These are phyloP conservation scores for Brachypodium distachyon DNA, from an alignment of 202 grass and related monocot genomes.

Conservation along the genomic window DNA sequence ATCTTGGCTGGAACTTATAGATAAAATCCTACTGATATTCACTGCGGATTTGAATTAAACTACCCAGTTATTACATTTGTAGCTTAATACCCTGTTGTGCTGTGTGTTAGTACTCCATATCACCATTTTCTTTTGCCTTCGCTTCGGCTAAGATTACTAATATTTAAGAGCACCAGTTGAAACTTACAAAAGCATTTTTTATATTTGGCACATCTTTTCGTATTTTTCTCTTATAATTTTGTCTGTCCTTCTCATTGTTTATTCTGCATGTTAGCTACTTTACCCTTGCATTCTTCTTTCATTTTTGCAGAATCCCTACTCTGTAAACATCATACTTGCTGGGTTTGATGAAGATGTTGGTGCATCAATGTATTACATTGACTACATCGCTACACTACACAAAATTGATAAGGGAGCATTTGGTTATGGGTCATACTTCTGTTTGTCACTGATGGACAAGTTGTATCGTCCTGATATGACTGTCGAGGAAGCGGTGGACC, in stretches of 20 bases:
- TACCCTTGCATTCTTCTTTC: too few relatives aligned
- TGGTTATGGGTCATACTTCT: slow-evolving; percentile 75
- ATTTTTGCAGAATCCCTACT: slow-evolving; percentile 68
- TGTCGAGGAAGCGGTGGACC: slow-evolving; percentile 64
- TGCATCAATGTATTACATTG: slow-evolving; percentile 86
- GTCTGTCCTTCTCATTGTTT: background rate
- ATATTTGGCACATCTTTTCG: background rate
- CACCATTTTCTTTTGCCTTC: background rate
- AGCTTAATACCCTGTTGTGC: background rate
- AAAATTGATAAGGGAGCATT: slow-evolving; percentile 95
- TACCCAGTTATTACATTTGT: background rate
- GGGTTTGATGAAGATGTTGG: slow-evolving; percentile 79
- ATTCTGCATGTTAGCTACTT: background rate
- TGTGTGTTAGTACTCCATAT: background rate
- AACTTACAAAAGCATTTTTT: background rate
- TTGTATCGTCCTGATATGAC: slow-evolving; percentile 71
- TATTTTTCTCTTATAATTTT: background rate
- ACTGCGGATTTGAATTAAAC: background rate
- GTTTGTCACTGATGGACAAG: slow-evolving; percentile 78
- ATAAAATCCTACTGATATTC: background rate
- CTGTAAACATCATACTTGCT: slow-evolving; percentile 73
- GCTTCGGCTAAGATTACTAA: background rate
- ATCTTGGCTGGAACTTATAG: background rate
- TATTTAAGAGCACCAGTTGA: background rate
- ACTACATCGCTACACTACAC: slow-evolving; percentile 85